phyloP scores from a whole-genome alignment of 2,329 filamentous ascomycete genomes.

The Metarhizium anisopliae region DNA sequence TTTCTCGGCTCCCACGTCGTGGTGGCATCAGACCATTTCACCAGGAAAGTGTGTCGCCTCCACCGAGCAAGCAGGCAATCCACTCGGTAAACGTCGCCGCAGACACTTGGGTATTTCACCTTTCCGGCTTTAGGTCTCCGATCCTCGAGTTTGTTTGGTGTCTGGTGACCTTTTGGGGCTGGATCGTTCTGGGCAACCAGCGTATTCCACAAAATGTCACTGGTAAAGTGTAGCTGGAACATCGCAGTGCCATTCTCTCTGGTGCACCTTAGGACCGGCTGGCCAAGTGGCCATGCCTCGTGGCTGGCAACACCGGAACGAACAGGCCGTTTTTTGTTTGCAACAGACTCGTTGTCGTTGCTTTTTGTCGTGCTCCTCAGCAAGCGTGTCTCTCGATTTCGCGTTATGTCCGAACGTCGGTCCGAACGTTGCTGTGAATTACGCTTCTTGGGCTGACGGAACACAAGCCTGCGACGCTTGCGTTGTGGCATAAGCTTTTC shows the following conservation, averaged over 20 bases:
- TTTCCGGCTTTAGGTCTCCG: no score
- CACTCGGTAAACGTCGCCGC: neutral
- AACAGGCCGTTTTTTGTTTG: neutral
- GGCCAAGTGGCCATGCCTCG: neutral
- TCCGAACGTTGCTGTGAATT: neutral
- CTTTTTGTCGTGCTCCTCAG: neutral
- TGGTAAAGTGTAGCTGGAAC: neutral
- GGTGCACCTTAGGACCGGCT: neutral
- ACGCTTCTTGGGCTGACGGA: neutral
- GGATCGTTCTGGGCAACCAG: no score
- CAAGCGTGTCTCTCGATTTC: neutral
- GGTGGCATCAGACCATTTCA: no score
- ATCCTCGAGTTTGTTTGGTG: no score
- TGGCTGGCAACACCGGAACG: neutral
- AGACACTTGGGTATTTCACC: no score
- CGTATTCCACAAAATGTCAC: no score
- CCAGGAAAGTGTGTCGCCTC: no score
- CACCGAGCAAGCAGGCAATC: neutral
- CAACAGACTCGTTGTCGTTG: neutral
- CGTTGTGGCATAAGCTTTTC: neutral
- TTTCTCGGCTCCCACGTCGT: no score
- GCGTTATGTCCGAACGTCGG: neutral
- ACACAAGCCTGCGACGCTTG: neutral
- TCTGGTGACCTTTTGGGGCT: no score
- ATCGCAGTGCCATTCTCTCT: slow-evolving; percentile 2